phyloP scores from a whole-genome alignment of 73 alveolate species.

The Halteria grandinella region DNA sequence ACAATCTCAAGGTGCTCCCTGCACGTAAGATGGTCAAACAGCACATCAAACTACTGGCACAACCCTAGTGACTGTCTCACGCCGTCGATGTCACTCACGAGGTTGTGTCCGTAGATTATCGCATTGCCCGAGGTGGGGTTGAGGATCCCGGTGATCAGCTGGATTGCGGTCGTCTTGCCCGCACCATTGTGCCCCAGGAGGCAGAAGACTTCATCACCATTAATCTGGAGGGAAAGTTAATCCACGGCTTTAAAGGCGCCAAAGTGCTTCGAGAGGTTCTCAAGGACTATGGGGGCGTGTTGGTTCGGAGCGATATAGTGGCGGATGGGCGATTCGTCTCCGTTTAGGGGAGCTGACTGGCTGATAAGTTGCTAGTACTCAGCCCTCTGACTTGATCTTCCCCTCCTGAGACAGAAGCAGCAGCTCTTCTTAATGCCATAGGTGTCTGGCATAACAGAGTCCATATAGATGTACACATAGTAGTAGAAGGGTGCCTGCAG shows the following conservation, averaged over 20 bases:
- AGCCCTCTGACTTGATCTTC: neutral
- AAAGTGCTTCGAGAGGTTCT: conserved; percentile 58
- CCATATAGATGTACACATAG: conserved; percentile 29
- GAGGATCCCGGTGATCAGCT: conserved; percentile 69
- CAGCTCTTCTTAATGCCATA: conserved; percentile 42
- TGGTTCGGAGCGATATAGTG: neutral
- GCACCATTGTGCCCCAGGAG: conserved; percentile 81
- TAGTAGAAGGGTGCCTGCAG: conserved; percentile 19
- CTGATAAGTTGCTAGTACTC: too few relatives aligned
- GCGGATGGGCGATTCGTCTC: neutral
- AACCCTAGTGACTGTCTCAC: conserved; percentile 67
- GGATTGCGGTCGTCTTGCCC: conserved; percentile 78
- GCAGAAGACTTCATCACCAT: conserved; percentile 61
- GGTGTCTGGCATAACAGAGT: conserved; percentile 28
- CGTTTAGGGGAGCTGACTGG: too few relatives aligned
- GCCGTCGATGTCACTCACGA: conserved; percentile 56
- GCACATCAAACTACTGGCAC: conserved; percentile 73
- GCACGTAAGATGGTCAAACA: conserved; percentile 68
- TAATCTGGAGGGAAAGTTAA: conserved; percentile 60
- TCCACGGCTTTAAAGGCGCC: conserved; percentile 62
- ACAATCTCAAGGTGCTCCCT: conserved; percentile 53
- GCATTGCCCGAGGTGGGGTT: conserved; percentile 73
- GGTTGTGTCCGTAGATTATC: conserved; percentile 57
- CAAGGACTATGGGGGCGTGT: conserved; percentile 54
- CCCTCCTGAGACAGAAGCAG: conserved; percentile 49